These are phyloP conservation scores for Ophiostoma angusticollis DNA, from an alignment of 2,329 filamentous ascomycete species.

Conservation along the genomic window DNA sequence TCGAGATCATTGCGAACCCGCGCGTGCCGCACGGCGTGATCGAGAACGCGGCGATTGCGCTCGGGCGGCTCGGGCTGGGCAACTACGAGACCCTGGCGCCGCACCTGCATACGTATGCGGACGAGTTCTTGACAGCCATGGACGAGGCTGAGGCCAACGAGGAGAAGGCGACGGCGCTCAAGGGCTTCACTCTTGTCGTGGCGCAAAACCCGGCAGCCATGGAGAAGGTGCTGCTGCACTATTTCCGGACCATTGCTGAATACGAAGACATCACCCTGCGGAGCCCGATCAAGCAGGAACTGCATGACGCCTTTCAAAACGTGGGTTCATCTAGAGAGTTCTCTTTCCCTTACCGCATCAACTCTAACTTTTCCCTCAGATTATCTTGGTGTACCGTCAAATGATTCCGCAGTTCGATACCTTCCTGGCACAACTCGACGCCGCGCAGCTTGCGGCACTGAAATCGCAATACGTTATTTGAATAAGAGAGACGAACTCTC, in stretches of 20 bases:
- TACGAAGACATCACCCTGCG: slow-evolving; percentile 54
- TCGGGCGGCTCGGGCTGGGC: slow-evolving; percentile 74
- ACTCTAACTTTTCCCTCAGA: slow-evolving; percentile 23
- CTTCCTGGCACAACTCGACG: slow-evolving; percentile 38
- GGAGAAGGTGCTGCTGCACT: slow-evolving; percentile 70
- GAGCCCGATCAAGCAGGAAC: slow-evolving; percentile 48
- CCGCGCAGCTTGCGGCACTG: slow-evolving; percentile 37
- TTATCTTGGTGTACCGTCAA: slow-evolving; percentile 41
- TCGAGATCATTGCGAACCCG: slow-evolving; percentile 73
- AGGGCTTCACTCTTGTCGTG: slow-evolving; percentile 78
- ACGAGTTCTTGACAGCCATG: slow-evolving; percentile 71
- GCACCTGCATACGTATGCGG: slow-evolving; percentile 66
- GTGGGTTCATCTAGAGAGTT: slow-evolving; percentile 33
- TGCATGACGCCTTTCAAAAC: slow-evolving; percentile 63
- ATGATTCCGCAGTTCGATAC: slow-evolving; percentile 47
- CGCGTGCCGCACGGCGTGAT: slow-evolving; percentile 75
- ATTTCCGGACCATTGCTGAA: slow-evolving; percentile 72
- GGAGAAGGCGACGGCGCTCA: slow-evolving; percentile 88
- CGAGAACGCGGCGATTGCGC: slow-evolving; percentile 88
- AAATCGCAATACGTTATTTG: slow-evolving; percentile 34
- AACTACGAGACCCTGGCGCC: slow-evolving; percentile 66
- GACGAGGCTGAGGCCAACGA: slow-evolving; percentile 75
- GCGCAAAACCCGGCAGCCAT: slow-evolving; percentile 81
- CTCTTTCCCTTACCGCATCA: background rate
- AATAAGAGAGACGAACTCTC: background rate